phyloP scores from a whole-genome alignment of 2,329 filamentous ascomycete genomes.

The Pezicula carpinea region DNA sequence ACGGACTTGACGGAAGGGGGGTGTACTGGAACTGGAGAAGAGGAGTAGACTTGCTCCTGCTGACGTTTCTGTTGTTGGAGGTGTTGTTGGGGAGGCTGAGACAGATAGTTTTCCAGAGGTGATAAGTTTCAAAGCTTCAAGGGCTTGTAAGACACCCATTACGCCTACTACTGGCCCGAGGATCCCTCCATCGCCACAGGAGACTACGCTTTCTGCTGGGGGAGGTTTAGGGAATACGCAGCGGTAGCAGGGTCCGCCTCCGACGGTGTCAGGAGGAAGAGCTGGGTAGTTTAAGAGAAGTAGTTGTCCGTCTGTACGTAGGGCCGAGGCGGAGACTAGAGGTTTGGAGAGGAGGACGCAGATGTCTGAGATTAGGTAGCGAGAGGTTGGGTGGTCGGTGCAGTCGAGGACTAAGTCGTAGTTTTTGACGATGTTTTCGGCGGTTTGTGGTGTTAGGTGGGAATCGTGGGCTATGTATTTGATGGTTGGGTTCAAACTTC shows the following conservation, averaged over 20 bases:
- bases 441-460: conserved; percentile 66
- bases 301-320: conserved; percentile 85
- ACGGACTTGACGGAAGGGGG: conserved; percentile 68
- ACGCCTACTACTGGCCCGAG: conserved; percentile 86
- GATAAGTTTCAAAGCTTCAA: conserved; percentile 85
- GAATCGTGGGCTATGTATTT: conserved; percentile 57
- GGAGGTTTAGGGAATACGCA: conserved; percentile 89
- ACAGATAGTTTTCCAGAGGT: conserved; percentile 31
- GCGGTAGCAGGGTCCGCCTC: conserved; percentile 82
- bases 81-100: too few species aligned
- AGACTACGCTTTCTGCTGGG: conserved; percentile 74
- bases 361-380: conserved; percentile 88
- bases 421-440: conserved; percentile 56
- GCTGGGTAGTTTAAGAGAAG: conserved; percentile 83
- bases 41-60: conserved; percentile 30
- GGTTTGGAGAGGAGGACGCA: conserved; percentile 76
- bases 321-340: conserved; percentile 82
- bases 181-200: conserved; percentile 90
- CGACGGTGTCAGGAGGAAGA: conserved; percentile 46
- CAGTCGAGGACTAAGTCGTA: conserved; percentile 92
- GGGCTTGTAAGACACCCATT: conserved; percentile 89
- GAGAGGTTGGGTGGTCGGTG: conserved; percentile 86
- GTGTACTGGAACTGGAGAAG: conserved; percentile 48
- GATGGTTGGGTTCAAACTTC: conserved; percentile 68
- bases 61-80: conserved; percentile 14